These are phyloP conservation scores for Trypanosoma mega DNA, from an alignment of 208 protist species.

Conservation along the genomic window DNA sequence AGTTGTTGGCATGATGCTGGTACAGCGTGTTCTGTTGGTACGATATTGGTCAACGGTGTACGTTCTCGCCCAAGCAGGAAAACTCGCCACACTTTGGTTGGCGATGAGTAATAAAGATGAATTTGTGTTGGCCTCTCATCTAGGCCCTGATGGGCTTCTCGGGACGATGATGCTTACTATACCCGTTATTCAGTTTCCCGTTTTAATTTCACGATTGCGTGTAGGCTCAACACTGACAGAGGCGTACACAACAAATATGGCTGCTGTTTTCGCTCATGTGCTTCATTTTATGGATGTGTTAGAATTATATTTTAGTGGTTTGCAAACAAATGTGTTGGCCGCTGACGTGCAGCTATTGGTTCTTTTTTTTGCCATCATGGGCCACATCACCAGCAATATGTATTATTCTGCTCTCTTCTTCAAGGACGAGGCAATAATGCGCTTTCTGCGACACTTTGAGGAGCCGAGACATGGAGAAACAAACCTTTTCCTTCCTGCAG, in stretches of 20 bases:
- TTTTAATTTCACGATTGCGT: conserved; percentile 18
- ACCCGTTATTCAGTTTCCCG: conserved; percentile 22
- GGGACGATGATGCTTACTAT: conserved; percentile 24
- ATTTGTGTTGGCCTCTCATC: neutral
- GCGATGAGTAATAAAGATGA: neutral
- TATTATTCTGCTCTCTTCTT: conserved; percentile 23
- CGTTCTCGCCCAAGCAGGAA: conserved; percentile 12
- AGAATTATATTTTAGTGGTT: conserved; percentile 17
- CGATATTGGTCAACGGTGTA: conserved; percentile 15
- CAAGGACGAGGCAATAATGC: conserved; percentile 14
- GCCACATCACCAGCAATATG: conserved; percentile 17
- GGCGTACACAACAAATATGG: conserved; percentile 30
- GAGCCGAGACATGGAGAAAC: neutral
- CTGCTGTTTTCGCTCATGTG: conserved; percentile 24
- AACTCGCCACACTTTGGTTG: conserved; percentile 14
- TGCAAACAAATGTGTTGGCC: neutral
- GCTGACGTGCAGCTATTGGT: conserved; percentile 10
- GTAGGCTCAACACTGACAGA: conserved; percentile 12
- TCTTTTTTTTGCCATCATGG: conserved; percentile 26
- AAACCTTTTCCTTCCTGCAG: conserved; percentile 4
- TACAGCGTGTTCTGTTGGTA: neutral
- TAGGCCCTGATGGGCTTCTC: conserved; percentile 16
- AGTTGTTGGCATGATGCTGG: conserved; percentile 7
- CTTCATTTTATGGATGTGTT: conserved; percentile 28
- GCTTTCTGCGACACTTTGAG: conserved; percentile 18